phyloP scores from a whole-genome alignment of 192 early-diverging fungal genomes.

The Umbelopsis ramanniana region DNA sequence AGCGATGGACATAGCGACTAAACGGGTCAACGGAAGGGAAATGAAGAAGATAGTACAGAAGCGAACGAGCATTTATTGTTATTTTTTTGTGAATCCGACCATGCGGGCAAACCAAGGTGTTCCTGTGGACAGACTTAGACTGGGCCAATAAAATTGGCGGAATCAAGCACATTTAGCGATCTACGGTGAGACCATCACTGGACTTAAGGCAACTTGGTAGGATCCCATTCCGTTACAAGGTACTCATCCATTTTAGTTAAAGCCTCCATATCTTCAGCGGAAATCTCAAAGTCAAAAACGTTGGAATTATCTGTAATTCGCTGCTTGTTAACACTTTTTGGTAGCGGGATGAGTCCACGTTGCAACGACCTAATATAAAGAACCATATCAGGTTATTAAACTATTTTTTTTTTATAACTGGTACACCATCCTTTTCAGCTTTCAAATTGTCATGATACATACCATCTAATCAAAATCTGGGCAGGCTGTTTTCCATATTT shows the following conservation, averaged over 20 bases:
- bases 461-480: conserved; percentile 56
- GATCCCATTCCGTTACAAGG: conserved; percentile 47
- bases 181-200: background rate
- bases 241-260: conserved; percentile 59
- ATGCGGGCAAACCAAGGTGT: conserved; percentile 11
- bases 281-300: conserved; percentile 60
- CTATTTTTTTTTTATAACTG: background rate
- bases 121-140: conserved; percentile 9
- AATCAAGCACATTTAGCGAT: conserved; percentile 17
- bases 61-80: conserved; percentile 6
- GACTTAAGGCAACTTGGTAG: conserved; percentile 26
- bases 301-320: conserved; percentile 63
- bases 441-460: background rate
- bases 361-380: conserved; percentile 48
- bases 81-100: conserved; percentile 21
- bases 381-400: conserved; percentile 14
- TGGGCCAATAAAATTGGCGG: conserved; percentile 14
- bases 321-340: conserved; percentile 56
- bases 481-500: conserved; percentile 60
- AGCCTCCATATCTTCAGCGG: conserved; percentile 56
- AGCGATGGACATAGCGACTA: background rate
- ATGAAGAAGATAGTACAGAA: conserved; percentile 13
- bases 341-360: conserved; percentile 57
- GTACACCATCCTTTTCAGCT: background rate
- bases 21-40: background rate